phyloP scores from a whole-genome alignment of 108 stramenopile genomes.

The Pseudonitzschia pungens region DNA sequence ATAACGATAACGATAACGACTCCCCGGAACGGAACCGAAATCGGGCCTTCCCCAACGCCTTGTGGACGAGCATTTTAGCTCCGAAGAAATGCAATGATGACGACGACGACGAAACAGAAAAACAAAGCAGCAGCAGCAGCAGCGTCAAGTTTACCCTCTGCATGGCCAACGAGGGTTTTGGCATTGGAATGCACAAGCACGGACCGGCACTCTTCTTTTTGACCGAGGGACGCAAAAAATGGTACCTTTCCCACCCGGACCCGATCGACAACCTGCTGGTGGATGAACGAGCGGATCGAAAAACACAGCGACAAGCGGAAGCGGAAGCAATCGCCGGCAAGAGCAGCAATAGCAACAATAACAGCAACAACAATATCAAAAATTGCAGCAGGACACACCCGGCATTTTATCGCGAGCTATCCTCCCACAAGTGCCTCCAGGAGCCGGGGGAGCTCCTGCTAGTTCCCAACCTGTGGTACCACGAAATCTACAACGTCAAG shows the following conservation, averaged over 20 bases:
- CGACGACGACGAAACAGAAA: neutral
- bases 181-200: constrained; percentile 50
- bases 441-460: constrained; percentile 36
- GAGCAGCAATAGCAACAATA: neutral
- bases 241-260: constrained; percentile 37
- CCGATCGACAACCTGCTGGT: neutral
- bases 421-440: constrained; percentile 44
- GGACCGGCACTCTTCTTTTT: constrained; percentile 43
- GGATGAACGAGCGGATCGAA: too few species aligned
- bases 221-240: constrained; percentile 36
- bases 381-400: constrained; percentile 37
- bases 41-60: constrained; percentile 17
- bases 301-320: too few species aligned
- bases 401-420: constrained; percentile 31
- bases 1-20: neutral
- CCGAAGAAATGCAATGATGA: neutral
- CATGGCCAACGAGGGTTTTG: constrained; percentile 41
- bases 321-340: too few species aligned
- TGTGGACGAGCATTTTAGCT: constrained; percentile 10
- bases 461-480: constrained; percentile 45
- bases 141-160: constrained; percentile 30
- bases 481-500: constrained; percentile 42
- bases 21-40: neutral
- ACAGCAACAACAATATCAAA: neutral
- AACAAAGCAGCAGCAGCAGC: neutral